Conservation (phyloP, 495 filamentous ascomycete genomes). For the Lophiostoma macrostomum region DNA sequence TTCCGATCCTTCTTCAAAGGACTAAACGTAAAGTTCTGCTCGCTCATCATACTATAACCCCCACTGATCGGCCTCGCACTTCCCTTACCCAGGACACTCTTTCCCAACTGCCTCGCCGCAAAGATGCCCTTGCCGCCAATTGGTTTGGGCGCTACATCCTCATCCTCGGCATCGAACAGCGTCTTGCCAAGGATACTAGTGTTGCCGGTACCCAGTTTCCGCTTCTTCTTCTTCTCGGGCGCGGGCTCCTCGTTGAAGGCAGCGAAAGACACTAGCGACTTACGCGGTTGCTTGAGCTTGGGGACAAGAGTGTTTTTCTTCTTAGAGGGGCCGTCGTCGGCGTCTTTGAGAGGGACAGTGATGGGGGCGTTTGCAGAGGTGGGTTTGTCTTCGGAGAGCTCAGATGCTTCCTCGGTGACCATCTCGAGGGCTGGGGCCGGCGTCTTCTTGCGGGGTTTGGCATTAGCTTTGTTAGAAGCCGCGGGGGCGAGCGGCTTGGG, state of each 20-base stretch:
- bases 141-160: conserved; percentile 55
- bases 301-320: conserved; percentile 29
- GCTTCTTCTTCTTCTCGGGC: conserved; percentile 65
- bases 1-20: conserved; percentile 79
- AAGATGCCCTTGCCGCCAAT: conserved; percentile 38
- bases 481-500: conserved; percentile 35
- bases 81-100: conserved; percentile 29
- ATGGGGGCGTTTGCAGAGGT: conserved; percentile 28
- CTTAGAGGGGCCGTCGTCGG: conserved; percentile 27
- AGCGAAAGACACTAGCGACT: conserved; percentile 42
- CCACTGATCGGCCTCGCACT: conserved; percentile 28
- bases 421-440: conserved; percentile 46
- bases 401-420: conserved; percentile 49
- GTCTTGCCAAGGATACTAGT: conserved; percentile 56
- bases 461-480: conserved; percentile 30
- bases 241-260: conserved; percentile 46
- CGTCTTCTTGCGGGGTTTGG: conserved; percentile 45
- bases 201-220: conserved; percentile 58
- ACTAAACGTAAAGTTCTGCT: conserved; percentile 58
- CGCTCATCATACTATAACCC: conserved; percentile 41
- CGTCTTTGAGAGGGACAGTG: conserved; percentile 24
- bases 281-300: conserved; percentile 38
- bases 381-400: conserved; percentile 30
- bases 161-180: conserved; percentile 66
- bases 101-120: conserved; percentile 33